These are phyloP conservation scores for Prunus padus DNA, from an alignment of 306 rosid species.

Conservation along the genomic window DNA sequence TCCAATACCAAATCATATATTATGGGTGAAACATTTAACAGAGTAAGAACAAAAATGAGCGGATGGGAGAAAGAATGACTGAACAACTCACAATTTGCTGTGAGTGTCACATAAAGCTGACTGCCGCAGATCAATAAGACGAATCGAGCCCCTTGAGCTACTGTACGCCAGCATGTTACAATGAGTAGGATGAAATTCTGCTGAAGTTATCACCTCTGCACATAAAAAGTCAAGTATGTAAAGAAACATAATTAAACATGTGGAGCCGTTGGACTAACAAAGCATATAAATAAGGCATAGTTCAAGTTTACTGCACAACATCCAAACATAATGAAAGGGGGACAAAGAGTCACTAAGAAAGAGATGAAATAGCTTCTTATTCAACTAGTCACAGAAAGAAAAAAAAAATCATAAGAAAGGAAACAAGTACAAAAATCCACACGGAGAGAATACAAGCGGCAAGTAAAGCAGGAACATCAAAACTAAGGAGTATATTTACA, in stretches of 20 bases:
- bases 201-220: slow-evolving; percentile 99
- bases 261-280: neutral
- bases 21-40: neutral
- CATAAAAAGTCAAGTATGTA: slow-evolving; percentile 24
- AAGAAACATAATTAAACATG: neutral
- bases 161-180: slow-evolving; percentile 94
- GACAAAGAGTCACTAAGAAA: neutral
- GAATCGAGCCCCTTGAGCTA: slow-evolving; percentile 98
- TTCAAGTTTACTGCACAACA: neutral
- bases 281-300: neutral
- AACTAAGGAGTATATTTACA: neutral
- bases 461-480: neutral
- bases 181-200: slow-evolving; percentile 96
- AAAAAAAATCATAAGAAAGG: neutral
- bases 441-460: too few species aligned
- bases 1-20: neutral
- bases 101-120: slow-evolving; percentile 97
- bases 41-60: slow-evolving; percentile 13
- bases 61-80: slow-evolving; percentile 5
- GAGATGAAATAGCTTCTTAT: neutral
- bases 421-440: too few species aligned
- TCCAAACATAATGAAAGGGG: neutral
- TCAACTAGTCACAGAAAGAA: too few species aligned
- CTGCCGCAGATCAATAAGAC: slow-evolving; percentile 93
- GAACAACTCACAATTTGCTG: slow-evolving; percentile 68